phyloP scores from a whole-genome alignment of 108 stramenopile species.

The Schizochytrium sp. region DNA sequence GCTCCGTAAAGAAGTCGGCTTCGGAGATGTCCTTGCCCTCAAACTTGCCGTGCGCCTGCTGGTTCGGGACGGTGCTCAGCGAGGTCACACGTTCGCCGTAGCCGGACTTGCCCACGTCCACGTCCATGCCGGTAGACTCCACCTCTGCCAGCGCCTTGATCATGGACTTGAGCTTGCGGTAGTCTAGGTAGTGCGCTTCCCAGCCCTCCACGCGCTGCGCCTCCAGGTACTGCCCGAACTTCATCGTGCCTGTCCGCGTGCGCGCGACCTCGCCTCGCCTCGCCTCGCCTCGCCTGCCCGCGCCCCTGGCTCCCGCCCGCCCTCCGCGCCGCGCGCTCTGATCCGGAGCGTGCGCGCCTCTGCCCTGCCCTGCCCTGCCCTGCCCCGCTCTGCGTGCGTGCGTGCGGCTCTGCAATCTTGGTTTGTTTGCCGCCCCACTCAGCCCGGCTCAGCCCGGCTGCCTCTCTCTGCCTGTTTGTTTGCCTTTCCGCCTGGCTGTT shows the following conservation, averaged over 20 bases:
- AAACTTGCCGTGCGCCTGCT: neutral
- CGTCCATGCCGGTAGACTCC: neutral
- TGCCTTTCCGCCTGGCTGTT: too few relatives aligned
- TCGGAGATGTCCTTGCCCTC: conserved; percentile 58
- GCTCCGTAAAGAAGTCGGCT: conserved; percentile 66
- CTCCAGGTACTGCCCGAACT: conserved; percentile 32
- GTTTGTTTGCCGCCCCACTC: too few relatives aligned
- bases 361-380: too few relatives aligned
- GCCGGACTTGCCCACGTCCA: neutral
- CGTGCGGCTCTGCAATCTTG: too few relatives aligned
- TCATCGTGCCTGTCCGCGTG: neutral
- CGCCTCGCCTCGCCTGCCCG: neutral
- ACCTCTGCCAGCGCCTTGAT: conserved; percentile 14
- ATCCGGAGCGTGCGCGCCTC: too few relatives aligned
- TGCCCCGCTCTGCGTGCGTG: too few relatives aligned
- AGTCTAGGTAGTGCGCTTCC: conserved; percentile 28
- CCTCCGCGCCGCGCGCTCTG: too few relatives aligned
- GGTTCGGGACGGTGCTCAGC: neutral
- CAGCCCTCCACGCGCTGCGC: conserved; percentile 23
- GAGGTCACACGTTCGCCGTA: neutral
- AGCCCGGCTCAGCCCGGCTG: too few relatives aligned
- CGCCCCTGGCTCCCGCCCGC: too few relatives aligned
- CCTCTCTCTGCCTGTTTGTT: too few relatives aligned
- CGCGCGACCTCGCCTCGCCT: neutral
- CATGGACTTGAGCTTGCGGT: conserved; percentile 29